Conservation (phyloP, 1,284 basidiomycete species). For the Ceratobasidium sp. region DNA sequence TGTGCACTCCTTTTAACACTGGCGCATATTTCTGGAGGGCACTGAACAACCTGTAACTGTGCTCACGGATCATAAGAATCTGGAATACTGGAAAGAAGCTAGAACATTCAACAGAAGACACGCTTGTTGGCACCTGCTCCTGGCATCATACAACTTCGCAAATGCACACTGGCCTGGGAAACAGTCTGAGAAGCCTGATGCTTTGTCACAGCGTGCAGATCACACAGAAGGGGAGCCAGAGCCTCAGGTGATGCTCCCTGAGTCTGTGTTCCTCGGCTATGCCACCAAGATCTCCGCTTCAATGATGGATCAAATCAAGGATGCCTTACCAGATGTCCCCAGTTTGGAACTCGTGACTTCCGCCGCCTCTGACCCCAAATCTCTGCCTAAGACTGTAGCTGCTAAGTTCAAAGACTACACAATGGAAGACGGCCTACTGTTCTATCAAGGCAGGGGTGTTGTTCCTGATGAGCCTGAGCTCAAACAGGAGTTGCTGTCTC, state of each 20-base stretch:
- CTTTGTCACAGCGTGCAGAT: constrained; percentile 52
- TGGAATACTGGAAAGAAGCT: constrained; percentile 52
- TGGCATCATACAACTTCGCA: constrained; percentile 51
- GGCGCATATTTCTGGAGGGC: constrained; percentile 54
- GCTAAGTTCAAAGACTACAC: constrained; percentile 4
- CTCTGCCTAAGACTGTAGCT: not conserved
- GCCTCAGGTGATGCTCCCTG: not conserved
- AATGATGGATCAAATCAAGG: not conserved
- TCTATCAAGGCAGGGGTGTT: constrained; percentile 1
- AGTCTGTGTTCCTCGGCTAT: not conserved
- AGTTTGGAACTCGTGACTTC: not conserved
- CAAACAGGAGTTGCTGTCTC: not conserved
- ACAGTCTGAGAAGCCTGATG: constrained; percentile 52
- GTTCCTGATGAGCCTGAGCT: not conserved
- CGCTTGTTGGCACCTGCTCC: constrained; percentile 52
- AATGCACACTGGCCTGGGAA: constrained; percentile 53
- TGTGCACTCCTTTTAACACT: constrained; percentile 49
- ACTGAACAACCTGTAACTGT: constrained; percentile 47
- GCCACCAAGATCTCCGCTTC: not conserved
- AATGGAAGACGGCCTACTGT: constrained; percentile 17
- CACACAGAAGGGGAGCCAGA: constrained; percentile 1
- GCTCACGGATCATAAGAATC: constrained; percentile 53
- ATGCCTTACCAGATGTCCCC: not conserved
- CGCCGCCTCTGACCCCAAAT: not conserved
- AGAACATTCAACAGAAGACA: constrained; percentile 51